Evolutionary conservation across 352 stramenopile species (phyloP).

Genomic region (Phytophthora podocarpi): DNA sequence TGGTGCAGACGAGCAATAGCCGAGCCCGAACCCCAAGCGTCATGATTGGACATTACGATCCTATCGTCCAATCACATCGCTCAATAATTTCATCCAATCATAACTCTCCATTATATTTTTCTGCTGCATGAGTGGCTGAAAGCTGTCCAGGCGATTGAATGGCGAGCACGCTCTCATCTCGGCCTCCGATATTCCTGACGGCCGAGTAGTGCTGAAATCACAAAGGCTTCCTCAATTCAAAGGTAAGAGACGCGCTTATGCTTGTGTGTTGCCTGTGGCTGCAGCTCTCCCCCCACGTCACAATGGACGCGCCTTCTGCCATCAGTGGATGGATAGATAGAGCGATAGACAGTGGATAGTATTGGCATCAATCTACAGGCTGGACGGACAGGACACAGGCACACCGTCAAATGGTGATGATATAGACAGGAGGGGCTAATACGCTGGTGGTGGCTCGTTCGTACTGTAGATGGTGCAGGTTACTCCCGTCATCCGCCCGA

Average conservation of each 20-base stretch:
- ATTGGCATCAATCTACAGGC: background rate
- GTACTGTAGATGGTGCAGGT: slow-evolving; percentile 88
- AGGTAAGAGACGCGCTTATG: slow-evolving; percentile 50
- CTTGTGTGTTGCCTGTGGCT: background rate
- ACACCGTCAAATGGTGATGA: too few species aligned
- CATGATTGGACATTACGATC: background rate
- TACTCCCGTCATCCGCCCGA: slow-evolving; percentile 88
- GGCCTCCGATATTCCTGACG: slow-evolving; percentile 5
- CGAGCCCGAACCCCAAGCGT: background rate
- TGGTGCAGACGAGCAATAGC: slow-evolving; percentile 5
- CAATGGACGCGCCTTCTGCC: background rate
- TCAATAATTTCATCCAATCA: slow-evolving; percentile 19
- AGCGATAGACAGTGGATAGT: background rate
- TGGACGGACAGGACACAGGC: slow-evolving; percentile 3
- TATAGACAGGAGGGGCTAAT: slow-evolving; percentile 21
- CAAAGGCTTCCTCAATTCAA: slow-evolving; percentile 88
- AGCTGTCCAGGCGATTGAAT: slow-evolving; percentile 60
- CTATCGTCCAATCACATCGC: slow-evolving; percentile 37
- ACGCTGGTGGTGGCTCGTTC: slow-evolving; percentile 2
- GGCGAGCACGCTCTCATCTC: slow-evolving; percentile 41
- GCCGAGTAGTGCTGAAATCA: slow-evolving; percentile 85
- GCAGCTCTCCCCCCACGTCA: background rate
- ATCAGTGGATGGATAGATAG: background rate
- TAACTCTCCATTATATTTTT: background rate
- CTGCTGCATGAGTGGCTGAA: slow-evolving; percentile 33